Percentiles rank a stretch among this genome's conserved stretches.
Conservation (phyloP, 352 stramenopile genomes). For the Globisporangium nagaii region DNA sequence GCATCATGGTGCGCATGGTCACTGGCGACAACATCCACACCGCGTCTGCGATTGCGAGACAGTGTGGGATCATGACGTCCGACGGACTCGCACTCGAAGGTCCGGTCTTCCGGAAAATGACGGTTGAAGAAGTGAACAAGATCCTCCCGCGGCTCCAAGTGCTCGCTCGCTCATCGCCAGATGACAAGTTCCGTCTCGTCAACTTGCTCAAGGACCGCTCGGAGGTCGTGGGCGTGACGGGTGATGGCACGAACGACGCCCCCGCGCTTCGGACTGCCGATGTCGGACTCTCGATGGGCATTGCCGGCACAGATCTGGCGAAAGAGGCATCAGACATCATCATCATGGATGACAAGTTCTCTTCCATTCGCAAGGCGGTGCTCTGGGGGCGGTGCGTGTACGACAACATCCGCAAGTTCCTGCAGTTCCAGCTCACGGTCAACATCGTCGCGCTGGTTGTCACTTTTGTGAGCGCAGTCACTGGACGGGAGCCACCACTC, state of each 20-base stretch:
- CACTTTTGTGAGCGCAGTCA: constrained; percentile 78
- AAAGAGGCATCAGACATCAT: constrained; percentile 86
- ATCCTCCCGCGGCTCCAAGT: constrained; percentile 80
- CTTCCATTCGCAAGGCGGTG: constrained; percentile 73
- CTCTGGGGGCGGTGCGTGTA: constrained; percentile 81
- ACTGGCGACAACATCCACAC: constrained; percentile 99
- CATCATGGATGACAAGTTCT: constrained; percentile 87
- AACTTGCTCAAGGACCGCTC: constrained; percentile 68
- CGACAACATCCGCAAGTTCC: constrained; percentile 82
- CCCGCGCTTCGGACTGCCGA: constrained; percentile 66
- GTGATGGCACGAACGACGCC: constrained; percentile 79
- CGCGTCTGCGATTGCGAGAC: constrained; percentile 92
- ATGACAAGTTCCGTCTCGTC: constrained; percentile 97
- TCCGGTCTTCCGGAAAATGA: constrained; percentile 88
- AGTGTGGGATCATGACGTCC: constrained; percentile 94
- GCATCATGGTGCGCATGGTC: constrained; percentile 99
- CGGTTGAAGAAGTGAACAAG: constrained; percentile 43
- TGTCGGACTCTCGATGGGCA: constrained; percentile 77
- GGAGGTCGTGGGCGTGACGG: constrained; percentile 76
- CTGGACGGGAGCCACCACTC: constrained; percentile 71
- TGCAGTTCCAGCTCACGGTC: constrained; percentile 82
- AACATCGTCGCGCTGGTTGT: constrained; percentile 80
- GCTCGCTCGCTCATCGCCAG: constrained; percentile 91
- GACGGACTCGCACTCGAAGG: constrained; percentile 90
- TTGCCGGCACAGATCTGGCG: constrained; percentile 71